These are phyloP conservation scores for Epichloe uncinata DNA, from an alignment of 2,329 filamentous ascomycete genomes.

Conservation along the genomic window DNA sequence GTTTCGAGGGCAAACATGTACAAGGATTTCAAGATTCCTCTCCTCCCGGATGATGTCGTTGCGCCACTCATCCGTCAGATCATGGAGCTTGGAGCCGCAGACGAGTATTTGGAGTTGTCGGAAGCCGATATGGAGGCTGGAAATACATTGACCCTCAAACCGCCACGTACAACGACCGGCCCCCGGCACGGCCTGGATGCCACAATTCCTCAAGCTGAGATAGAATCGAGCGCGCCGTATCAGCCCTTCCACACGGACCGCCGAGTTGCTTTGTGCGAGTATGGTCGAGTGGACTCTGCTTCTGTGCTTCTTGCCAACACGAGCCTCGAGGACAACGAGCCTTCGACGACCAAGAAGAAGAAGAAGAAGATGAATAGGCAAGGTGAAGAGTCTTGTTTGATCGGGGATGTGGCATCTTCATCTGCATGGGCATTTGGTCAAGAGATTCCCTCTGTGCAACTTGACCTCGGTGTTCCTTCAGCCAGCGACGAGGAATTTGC, in stretches of 20 bases:
- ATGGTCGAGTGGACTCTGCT: constrained; percentile 25
- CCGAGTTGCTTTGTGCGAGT: constrained; percentile 66
- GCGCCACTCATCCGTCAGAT: constrained; percentile 42
- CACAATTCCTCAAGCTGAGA: constrained; percentile 66
- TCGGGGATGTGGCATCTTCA: constrained; percentile 6
- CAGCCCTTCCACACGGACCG: constrained; percentile 91
- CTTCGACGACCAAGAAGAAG: constrained; percentile 24
- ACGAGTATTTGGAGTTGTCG: constrained; percentile 40
- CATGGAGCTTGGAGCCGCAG: constrained; percentile 35
- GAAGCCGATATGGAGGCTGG: constrained; percentile 40
- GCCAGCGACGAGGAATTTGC: constrained; percentile 39
- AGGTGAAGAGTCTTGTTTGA: not conserved
- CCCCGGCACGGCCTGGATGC: constrained; percentile 38
- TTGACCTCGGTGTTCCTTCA: constrained; percentile 36
- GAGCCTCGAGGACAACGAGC: constrained; percentile 27
- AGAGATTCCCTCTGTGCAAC: constrained; percentile 32
- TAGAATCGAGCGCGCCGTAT: constrained; percentile 90
- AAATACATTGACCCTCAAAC: constrained; percentile 38
- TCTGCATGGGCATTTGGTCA: constrained; percentile 48
- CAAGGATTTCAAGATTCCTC: constrained; percentile 53
- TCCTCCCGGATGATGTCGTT: constrained; percentile 45
- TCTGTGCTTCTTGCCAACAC: constrained; percentile 28
- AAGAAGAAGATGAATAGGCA: constrained; percentile 13
- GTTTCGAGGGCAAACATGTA: constrained; percentile 43
- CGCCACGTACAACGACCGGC: constrained; percentile 20